phyloP scores from a whole-genome alignment of 2,329 filamentous ascomycete genomes.

The Alternaria hordeiaustralica region DNA sequence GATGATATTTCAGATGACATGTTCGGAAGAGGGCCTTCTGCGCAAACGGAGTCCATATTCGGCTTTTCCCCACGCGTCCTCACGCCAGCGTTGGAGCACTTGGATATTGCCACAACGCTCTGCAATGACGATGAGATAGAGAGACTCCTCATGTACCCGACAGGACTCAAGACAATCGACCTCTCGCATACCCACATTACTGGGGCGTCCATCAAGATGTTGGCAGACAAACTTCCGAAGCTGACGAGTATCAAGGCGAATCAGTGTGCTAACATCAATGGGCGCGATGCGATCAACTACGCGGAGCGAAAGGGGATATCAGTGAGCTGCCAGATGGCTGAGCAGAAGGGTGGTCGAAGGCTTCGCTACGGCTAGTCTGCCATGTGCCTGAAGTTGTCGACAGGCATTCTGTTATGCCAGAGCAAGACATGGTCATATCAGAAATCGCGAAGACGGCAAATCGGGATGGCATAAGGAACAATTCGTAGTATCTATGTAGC shows the following conservation, averaged over 20 bases:
- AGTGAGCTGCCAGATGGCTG: slow-evolving; percentile 28
- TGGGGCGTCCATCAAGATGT: slow-evolving; percentile 50
- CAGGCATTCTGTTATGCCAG: background rate
- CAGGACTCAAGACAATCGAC: slow-evolving; percentile 39
- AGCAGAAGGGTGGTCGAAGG: slow-evolving; percentile 21
- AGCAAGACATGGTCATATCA: background rate
- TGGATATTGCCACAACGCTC: slow-evolving; percentile 24
- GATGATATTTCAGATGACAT: background rate
- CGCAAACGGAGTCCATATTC: slow-evolving; percentile 10
- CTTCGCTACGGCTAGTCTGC: slow-evolving; percentile 15
- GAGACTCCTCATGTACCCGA: slow-evolving; percentile 23
- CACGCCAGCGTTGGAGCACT: slow-evolving; percentile 19
- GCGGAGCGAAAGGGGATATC: slow-evolving; percentile 44
- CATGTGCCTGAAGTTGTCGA: background rate
- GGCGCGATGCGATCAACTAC: slow-evolving; percentile 51
- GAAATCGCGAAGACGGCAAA: no score
- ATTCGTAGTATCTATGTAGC: background rate
- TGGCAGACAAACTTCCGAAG: slow-evolving; percentile 35
- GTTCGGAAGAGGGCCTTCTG: background rate
- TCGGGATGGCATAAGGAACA: background rate
- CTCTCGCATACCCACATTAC: slow-evolving; percentile 48
- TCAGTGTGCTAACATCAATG: slow-evolving; percentile 42
- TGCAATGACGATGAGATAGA: slow-evolving; percentile 43
- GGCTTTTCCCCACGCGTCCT: slow-evolving; percentile 31
- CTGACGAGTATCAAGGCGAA: slow-evolving; percentile 44